Evolutionary conservation across 768 basidiomycete species (phyloP).

Genomic region (Kwoniella dendrophila): DNA sequence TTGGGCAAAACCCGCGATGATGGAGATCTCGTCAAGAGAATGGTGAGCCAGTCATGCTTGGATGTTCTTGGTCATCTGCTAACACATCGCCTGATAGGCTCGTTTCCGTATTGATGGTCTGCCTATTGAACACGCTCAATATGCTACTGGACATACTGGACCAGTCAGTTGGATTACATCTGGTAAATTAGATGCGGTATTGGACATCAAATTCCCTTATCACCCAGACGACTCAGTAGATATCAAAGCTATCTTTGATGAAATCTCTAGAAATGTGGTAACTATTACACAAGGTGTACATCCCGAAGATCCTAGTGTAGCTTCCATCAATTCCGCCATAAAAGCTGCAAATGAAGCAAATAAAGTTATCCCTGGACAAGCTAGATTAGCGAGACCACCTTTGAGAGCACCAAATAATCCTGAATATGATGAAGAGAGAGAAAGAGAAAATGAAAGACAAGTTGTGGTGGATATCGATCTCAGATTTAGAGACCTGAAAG

Average conservation of each 20-base stretch:
- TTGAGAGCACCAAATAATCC: constrained; percentile 67
- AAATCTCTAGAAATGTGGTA: constrained; percentile 84
- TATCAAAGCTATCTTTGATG: constrained; percentile 80
- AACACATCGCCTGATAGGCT: constrained; percentile 62
- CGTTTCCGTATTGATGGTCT: constrained; percentile 96
- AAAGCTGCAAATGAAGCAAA: constrained; percentile 29
- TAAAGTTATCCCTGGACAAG: constrained; percentile 80
- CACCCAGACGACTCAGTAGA: constrained; percentile 70
- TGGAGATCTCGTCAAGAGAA: constrained; percentile 77
- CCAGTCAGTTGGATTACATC: constrained; percentile 98
- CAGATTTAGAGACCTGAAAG: constrained; percentile 91
- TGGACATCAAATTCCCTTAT: constrained; percentile 95
- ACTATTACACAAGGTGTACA: constrained; percentile 52
- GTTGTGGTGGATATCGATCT: constrained; percentile 83
- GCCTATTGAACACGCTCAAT: constrained; percentile 91
- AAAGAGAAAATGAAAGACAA: constrained; percentile 39
- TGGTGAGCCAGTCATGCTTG: constrained; percentile 63
- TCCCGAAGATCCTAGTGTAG: constrained; percentile 32
- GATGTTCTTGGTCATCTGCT: background rate
- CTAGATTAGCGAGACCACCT: constrained; percentile 82
- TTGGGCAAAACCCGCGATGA: constrained; percentile 88
- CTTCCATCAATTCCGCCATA: constrained; percentile 19
- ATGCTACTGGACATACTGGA: constrained; percentile 73
- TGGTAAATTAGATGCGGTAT: constrained; percentile 92
- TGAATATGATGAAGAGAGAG: constrained; percentile 22